Evolutionary conservation across 2,329 filamentous ascomycete genomes (phyloP), one percentile per base, ranked within the genome.

Genomic region (Westerdykella sp.): DNA sequence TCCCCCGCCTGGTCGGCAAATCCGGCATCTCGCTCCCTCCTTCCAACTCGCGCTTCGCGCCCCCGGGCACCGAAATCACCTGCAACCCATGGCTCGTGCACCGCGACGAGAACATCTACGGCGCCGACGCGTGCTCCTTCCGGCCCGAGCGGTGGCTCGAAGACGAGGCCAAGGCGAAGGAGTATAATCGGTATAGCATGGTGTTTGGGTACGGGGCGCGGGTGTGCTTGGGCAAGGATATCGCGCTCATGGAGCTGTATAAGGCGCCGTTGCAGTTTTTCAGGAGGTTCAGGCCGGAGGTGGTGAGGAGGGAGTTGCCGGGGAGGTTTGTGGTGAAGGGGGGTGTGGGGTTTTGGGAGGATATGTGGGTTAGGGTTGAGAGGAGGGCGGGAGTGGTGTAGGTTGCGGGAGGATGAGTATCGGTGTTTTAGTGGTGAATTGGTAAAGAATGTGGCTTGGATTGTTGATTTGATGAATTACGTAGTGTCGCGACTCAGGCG

Each of bases 191-290:
- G 57, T 73, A 73, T 42, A 72, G 68, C 44, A 69, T 78, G 55
- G 63, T 62, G 0, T 78, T 77, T 44, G 75, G 74, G 0, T 74
- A 74, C 56, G 76, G 75, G 0, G 54, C 71, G 0, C 59, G 72
- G 10, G 62, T 70, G 11, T 77, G 74, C 43, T 50, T 77, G 35
- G 75, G 75, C 0, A 69, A 67, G 45, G 68, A 74, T 35, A 73
- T 78, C 45, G 75, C 73, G 1, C 66, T 72, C 53, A 74, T 77
- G 72, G 75, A 78, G 59, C 50, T 77, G 40, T 75, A 68, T 55
- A 77, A 78, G 62, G 49, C 41, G 4, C 69, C 50, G 7, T 34
- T 56, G 13, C 49, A 70, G 51, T 72, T 74, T 49, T 67, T 73
- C 38, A 58, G 68, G 5, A 65, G 53, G 0, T 73, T 70, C 44